These are phyloP conservation scores for Termitomyces sp. DNA, from an alignment of 768 basidiomycete genomes.

Conservation along the genomic window DNA sequence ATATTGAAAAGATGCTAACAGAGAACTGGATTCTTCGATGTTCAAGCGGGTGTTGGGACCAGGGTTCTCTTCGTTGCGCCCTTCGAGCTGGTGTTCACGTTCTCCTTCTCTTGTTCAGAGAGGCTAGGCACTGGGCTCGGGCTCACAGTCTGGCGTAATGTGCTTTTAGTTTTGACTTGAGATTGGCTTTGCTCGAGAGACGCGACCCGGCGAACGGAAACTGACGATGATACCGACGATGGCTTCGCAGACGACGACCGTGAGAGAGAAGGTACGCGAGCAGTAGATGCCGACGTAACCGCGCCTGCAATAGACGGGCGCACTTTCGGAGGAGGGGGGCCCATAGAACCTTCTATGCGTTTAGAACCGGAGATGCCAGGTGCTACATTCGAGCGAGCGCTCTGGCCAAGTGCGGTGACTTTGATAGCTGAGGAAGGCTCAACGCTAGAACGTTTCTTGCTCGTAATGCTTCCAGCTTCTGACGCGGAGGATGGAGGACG, in stretches of 20 bases:
- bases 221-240: slow-evolving; percentile 20
- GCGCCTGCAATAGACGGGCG: slow-evolving; percentile 30
- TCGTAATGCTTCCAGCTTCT: slow-evolving; percentile 37
- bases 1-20: slow-evolving; percentile 5
- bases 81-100: slow-evolving; percentile 31
- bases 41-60: slow-evolving; percentile 29
- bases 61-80: slow-evolving; percentile 26
- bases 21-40: background rate
- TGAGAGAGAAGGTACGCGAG: slow-evolving; percentile 30
- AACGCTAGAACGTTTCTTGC: slow-evolving; percentile 30
- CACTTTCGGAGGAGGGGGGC: slow-evolving; percentile 40
- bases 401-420: slow-evolving; percentile 44
- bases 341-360: slow-evolving; percentile 43
- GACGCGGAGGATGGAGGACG: slow-evolving; percentile 58
- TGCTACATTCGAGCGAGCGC: slow-evolving; percentile 40
- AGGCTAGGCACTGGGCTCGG: slow-evolving; percentile 35
- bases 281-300: slow-evolving; percentile 36
- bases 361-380: slow-evolving; percentile 19
- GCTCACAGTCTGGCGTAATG: slow-evolving; percentile 27
- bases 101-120: slow-evolving; percentile 55
- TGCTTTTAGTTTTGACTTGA: slow-evolving; percentile 27
- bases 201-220: slow-evolving; percentile 30
- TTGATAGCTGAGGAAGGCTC: slow-evolving; percentile 30
- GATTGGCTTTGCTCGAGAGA: slow-evolving; percentile 25
- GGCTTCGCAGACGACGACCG: slow-evolving; percentile 31